Evolutionary conservation across 164 flowering plant species (phyloP).

Genomic region (Vitis cinerea): DNA sequence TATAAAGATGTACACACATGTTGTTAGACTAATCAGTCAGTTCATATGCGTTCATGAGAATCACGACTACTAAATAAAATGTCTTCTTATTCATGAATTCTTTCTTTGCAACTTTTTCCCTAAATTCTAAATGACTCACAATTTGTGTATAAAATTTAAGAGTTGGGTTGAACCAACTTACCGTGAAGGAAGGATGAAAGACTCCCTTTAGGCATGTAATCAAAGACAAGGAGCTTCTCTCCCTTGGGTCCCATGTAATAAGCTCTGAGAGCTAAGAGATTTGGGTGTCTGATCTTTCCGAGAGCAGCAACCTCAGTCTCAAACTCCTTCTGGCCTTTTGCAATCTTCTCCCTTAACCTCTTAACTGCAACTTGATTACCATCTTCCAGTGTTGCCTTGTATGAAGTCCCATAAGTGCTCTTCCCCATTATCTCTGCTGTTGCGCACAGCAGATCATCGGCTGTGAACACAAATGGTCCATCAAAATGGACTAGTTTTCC

Average conservation of each 20-base stretch:
- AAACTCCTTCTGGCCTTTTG: constrained; percentile 81
- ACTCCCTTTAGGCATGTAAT: constrained; percentile 87
- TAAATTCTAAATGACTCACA: too few species aligned
- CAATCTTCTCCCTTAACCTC: constrained; percentile 85
- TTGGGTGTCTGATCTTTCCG: constrained; percentile 80
- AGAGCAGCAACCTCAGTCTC: constrained; percentile 69
- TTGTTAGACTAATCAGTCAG: not conserved
- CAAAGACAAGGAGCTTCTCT: constrained; percentile 96
- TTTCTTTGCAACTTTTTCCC: too few species aligned
- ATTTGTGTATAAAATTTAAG: too few species aligned
- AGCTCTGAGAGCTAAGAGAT: constrained; percentile 81
- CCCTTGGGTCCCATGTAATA: constrained; percentile 96
- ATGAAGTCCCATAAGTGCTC: constrained; percentile 85
- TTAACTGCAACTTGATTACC: constrained; percentile 88
- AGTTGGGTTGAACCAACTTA: constrained; percentile 29
- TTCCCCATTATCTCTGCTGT: constrained; percentile 99
- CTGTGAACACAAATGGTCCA: constrained; percentile 85
- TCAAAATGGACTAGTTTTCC: constrained; percentile 95
- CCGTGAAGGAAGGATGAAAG: constrained; percentile 96
- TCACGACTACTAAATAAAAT: too few species aligned
- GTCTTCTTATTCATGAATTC: too few species aligned
- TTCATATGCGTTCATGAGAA: too few species aligned
- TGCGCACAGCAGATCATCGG: constrained; percentile 91
- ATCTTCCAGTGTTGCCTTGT: constrained; percentile 92
- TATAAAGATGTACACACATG: not conserved